Percentiles rank a stretch among this genome's conserved stretches.
Conservation (phyloP, 2,329 filamentous ascomycete species). For the Aspergillus sp. region DNA sequence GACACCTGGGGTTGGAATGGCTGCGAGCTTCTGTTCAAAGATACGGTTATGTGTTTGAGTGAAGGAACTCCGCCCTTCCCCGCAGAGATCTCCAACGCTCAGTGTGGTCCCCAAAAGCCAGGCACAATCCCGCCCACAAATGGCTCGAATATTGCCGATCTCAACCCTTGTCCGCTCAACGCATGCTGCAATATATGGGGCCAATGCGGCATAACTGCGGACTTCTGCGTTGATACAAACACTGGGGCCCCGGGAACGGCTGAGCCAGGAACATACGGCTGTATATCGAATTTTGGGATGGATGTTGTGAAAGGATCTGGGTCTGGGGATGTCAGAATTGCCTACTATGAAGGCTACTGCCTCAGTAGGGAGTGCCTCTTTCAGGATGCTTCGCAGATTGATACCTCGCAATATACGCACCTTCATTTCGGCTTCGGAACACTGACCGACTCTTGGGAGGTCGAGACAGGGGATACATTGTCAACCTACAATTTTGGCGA, state of each 20-base stretch:
- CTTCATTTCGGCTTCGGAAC: slow-evolving; percentile 44
- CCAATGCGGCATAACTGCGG: slow-evolving; percentile 46
- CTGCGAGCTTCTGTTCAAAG: slow-evolving; percentile 37
- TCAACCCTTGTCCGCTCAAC: neutral
- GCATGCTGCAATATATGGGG: slow-evolving; percentile 4
- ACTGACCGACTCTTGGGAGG: slow-evolving; percentile 20
- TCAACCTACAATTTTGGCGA: neutral
- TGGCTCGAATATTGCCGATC: neutral
- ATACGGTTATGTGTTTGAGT: slow-evolving; percentile 44
- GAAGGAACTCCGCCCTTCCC: slow-evolving; percentile 45
- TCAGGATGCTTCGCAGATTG: slow-evolving; percentile 27
- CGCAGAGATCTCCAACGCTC: slow-evolving; percentile 36
- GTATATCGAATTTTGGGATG: slow-evolving; percentile 47
- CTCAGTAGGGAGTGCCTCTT: slow-evolving; percentile 31
- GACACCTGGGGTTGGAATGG: slow-evolving; percentile 50
- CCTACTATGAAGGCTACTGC: slow-evolving; percentile 38
- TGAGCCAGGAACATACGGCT: slow-evolving; percentile 36
- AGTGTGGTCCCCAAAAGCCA: slow-evolving; percentile 47
- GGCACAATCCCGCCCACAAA: neutral
- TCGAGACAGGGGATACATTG: neutral
- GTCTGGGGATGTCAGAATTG: slow-evolving; percentile 28
- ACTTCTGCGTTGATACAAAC: slow-evolving; percentile 43
- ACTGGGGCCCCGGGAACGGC: slow-evolving; percentile 44
- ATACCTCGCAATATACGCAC: slow-evolving; percentile 31
- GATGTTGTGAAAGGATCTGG: slow-evolving; percentile 31